phyloP scores from a whole-genome alignment of 2,329 filamentous ascomycete genomes.

The Alternaria dauci region DNA sequence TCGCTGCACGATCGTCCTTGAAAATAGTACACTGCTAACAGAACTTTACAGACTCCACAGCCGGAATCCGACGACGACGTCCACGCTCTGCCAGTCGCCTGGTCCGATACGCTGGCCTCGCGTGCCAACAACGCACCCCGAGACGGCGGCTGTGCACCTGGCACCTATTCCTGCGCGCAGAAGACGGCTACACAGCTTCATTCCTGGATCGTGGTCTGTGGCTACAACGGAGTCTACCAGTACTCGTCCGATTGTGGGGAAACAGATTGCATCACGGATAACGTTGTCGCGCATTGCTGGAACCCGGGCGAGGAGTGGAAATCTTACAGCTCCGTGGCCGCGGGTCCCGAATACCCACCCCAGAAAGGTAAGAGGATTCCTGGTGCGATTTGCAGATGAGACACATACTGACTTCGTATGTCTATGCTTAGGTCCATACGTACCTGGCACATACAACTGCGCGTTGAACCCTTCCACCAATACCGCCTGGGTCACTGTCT shows the following conservation, averaged over 20 bases:
- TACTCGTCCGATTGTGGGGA: constrained; percentile 2
- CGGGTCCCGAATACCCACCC: not conserved
- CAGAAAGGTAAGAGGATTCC: not conserved
- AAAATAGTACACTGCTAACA: not conserved
- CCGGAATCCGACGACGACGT: not conserved
- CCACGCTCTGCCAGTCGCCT: not conserved
- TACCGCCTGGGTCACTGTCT: not conserved
- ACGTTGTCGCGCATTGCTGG: constrained; percentile 7
- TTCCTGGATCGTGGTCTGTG: constrained; percentile 7
- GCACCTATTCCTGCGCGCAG: not conserved
- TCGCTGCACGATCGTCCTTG: not conserved
- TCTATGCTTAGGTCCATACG: not conserved
- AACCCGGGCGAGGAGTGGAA: not conserved
- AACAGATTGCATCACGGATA: not conserved
- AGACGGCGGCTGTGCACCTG: not conserved
- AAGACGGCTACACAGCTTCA: not conserved
- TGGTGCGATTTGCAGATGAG: not conserved
- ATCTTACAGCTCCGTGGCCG: not conserved
- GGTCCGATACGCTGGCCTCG: not conserved
- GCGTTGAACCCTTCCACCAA: not conserved
- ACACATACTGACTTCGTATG: not conserved
- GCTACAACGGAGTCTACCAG: constrained; percentile 1
- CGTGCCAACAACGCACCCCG: not conserved
- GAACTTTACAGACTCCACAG: not conserved
- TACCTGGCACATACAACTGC: not conserved